Evolutionary conservation across 305 asterid species (phyloP).

Genomic region (Fraxinus platypoda): DNA sequence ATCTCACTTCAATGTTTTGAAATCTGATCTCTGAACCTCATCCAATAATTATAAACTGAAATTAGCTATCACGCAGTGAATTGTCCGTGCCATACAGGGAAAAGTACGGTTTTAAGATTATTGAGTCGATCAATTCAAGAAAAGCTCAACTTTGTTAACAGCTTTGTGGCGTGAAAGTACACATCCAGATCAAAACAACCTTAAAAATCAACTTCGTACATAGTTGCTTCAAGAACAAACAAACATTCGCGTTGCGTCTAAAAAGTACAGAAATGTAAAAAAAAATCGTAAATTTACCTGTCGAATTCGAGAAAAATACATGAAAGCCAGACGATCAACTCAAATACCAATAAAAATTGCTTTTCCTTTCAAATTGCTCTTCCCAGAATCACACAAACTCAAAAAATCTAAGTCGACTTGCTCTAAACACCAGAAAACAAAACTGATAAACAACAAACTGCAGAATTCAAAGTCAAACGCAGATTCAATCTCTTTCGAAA

Average conservation of each 20-base stretch:
- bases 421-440: slow-evolving; percentile 1
- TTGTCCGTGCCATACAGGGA: slow-evolving; percentile 28
- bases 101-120: slow-evolving; percentile 5
- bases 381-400: slow-evolving; percentile 18
- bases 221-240: slow-evolving; percentile 7
- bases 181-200: background rate
- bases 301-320: slow-evolving; percentile 13
- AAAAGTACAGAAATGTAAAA: slow-evolving; percentile 10
- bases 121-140: slow-evolving; percentile 1
- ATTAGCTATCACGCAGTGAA: slow-evolving; percentile 20
- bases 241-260: background rate
- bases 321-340: slow-evolving; percentile 16
- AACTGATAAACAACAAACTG: background rate
- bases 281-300: slow-evolving; percentile 13
- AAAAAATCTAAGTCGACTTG: slow-evolving; percentile 29
- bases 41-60: slow-evolving; percentile 12
- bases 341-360: background rate
- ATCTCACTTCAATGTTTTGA: background rate
- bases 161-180: background rate
- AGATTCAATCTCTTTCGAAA: slow-evolving; percentile 7
- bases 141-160: slow-evolving; percentile 2
- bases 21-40: slow-evolving; percentile 16
- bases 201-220: slow-evolving; percentile 4
- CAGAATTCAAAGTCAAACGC: slow-evolving; percentile 11
- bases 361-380: background rate